A percentile compares a stretch with the other conserved stretches of the same genome.
Conservation (phyloP, 176 grass and related monocot species). For the Hordeum marinum region DNA sequence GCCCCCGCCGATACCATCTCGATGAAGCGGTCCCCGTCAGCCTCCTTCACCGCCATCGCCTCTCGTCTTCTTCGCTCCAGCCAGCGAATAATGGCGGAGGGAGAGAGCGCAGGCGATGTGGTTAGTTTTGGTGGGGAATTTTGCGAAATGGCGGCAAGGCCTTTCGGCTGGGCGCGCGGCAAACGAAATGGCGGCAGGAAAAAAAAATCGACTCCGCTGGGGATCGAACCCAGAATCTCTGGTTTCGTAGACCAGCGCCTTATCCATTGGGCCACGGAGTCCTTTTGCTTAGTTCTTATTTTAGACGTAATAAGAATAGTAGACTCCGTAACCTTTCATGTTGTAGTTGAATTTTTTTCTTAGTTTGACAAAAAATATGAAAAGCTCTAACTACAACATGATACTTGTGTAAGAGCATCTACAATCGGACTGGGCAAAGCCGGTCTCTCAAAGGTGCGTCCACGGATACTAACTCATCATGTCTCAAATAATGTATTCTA, state of each 20-base stretch:
- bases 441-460: too few relatives aligned
- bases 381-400: too few relatives aligned
- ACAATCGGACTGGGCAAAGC: too few relatives aligned
- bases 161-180: too few relatives aligned
- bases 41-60: constrained; percentile 5
- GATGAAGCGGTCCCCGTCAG: constrained; percentile 51
- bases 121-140: neutral
- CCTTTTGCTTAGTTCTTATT: neutral
- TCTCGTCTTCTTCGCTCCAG: neutral
- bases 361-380: too few relatives aligned
- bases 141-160: neutral
- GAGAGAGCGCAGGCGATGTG: neutral
- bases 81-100: neutral
- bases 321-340: too few relatives aligned
- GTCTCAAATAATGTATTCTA: too few relatives aligned
- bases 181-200: neutral
- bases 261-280: constrained; percentile 99
- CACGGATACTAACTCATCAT: too few relatives aligned
- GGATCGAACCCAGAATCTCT: constrained; percentile 99
- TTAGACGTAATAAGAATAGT: too few relatives aligned
- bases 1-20: constrained; percentile 62
- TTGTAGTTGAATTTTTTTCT: too few relatives aligned
- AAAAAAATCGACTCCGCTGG: constrained; percentile 64
- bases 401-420: too few relatives aligned
- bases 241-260: constrained; percentile 98